Conservation (phyloP, 768 basidiomycete species). For the Mycena amicta region DNA sequence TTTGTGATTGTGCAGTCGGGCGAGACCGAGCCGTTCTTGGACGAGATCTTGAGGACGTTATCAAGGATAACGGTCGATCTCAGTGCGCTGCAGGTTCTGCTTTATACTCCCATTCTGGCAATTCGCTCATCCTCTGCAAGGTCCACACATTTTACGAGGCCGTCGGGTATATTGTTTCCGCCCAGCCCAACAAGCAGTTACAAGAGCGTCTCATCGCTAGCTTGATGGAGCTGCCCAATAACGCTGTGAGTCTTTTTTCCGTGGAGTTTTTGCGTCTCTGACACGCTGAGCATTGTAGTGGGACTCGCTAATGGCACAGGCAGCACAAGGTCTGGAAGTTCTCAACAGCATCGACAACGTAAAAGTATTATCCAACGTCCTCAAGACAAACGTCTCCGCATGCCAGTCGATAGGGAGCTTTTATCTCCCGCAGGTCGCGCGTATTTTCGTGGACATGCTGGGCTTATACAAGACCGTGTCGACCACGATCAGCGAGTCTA, state of each 20-base stretch:
- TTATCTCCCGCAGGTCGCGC: slow-evolving; percentile 92
- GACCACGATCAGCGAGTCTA: slow-evolving; percentile 91
- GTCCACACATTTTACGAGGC: slow-evolving; percentile 99
- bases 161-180: slow-evolving; percentile 98
- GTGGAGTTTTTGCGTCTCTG: not conserved
- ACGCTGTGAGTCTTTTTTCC: slow-evolving; percentile 64
- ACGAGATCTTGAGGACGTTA: slow-evolving; percentile 90
- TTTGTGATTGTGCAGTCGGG: slow-evolving; percentile 99
- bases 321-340: slow-evolving; percentile 89
- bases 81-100: slow-evolving; percentile 76
- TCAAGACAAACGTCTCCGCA: slow-evolving; percentile 98
- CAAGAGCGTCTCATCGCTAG: slow-evolving; percentile 94
- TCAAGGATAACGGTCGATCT: slow-evolving; percentile 95
- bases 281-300: slow-evolving; percentile 61
- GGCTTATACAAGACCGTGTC: slow-evolving; percentile 97
- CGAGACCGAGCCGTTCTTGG: slow-evolving; percentile 96
- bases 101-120: slow-evolving; percentile 21
- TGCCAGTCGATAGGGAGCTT: slow-evolving; percentile 96
- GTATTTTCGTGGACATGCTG: slow-evolving; percentile 96
- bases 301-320: slow-evolving; percentile 98
- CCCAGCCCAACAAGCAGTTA: slow-evolving; percentile 95
- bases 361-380: slow-evolving; percentile 93
- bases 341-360: slow-evolving; percentile 90
- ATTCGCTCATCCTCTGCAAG: slow-evolving; percentile 30
- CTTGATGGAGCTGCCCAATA: slow-evolving; percentile 96